phyloP scores from a whole-genome alignment of 208 protist species.

The Giardia muris region DNA sequence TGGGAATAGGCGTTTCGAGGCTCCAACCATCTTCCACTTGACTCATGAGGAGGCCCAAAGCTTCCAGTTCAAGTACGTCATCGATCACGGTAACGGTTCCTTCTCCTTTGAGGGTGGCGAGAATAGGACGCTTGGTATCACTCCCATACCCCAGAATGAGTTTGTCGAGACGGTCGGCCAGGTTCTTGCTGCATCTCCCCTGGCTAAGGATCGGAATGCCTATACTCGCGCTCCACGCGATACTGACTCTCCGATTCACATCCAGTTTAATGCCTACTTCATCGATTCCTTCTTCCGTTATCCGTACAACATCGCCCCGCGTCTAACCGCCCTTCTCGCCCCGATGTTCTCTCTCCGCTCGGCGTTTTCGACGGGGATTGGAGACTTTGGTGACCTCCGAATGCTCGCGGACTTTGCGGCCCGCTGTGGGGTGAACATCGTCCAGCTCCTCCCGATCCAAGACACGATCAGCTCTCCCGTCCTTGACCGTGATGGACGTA shows the following conservation, averaged over 20 bases:
- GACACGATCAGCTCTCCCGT: conserved; percentile 47
- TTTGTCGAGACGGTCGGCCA: background rate
- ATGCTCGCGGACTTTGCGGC: conserved; percentile 40
- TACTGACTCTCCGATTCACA: background rate
- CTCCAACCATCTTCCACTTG: background rate
- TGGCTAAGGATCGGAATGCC: too few relatives aligned
- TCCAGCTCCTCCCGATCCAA: conserved; percentile 57
- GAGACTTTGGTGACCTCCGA: conserved; percentile 56
- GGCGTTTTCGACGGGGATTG: conserved; percentile 49
- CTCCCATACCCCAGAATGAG: background rate
- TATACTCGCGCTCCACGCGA: background rate
- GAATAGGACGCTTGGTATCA: background rate
- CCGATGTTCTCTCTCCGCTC: conserved; percentile 56
- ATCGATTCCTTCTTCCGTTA: conserved; percentile 27
- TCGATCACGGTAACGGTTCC: background rate
- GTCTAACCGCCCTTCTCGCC: conserved; percentile 44
- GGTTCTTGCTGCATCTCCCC: background rate
- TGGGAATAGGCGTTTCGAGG: background rate
- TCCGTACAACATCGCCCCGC: background rate
- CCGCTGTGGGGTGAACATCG: conserved; percentile 41
- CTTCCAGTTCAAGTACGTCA: background rate
- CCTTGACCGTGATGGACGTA: background rate
- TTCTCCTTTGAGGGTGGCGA: conserved; percentile 2
- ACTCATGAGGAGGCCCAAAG: background rate
- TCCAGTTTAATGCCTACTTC: background rate